phyloP scores from a whole-genome alignment of 2,329 filamentous ascomycete species.

The Xylaria sp. region DNA sequence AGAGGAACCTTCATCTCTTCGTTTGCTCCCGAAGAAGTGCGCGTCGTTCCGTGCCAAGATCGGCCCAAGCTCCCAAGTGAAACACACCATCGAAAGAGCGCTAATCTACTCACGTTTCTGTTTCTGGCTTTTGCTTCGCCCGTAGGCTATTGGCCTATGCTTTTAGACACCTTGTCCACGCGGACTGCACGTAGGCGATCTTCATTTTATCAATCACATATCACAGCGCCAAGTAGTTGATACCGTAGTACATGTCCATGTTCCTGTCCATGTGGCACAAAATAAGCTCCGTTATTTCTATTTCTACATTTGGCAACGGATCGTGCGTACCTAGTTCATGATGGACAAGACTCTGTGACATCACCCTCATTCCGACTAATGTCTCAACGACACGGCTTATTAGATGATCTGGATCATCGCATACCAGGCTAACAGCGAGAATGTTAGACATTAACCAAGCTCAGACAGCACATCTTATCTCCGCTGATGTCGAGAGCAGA shows the following conservation, averaged over 20 bases:
- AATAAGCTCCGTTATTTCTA: background rate
- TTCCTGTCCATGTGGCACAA: background rate
- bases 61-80: slow-evolving; percentile 25
- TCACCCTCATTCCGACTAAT: slow-evolving; percentile 9
- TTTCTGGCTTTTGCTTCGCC: background rate
- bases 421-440: background rate
- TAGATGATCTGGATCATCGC: background rate
- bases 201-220: slow-evolving; percentile 21
- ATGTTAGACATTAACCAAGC: background rate
- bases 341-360: background rate
- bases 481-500: background rate
- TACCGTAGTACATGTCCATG: background rate
- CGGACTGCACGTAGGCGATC: slow-evolving; percentile 14
- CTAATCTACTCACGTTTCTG: background rate
- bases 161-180: background rate
- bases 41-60: slow-evolving; percentile 11
- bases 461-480: background rate
- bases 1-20: background rate
- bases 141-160: background rate
- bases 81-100: slow-evolving; percentile 17
- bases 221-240: background rate
- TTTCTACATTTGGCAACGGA: background rate
- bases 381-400: slow-evolving; percentile 1
- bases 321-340: background rate
- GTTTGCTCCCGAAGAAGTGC: slow-evolving; percentile 6